Base-by-base conservation (phyloP, 495 filamentous ascomycete species). In the Penicillium taxi region DNA sequence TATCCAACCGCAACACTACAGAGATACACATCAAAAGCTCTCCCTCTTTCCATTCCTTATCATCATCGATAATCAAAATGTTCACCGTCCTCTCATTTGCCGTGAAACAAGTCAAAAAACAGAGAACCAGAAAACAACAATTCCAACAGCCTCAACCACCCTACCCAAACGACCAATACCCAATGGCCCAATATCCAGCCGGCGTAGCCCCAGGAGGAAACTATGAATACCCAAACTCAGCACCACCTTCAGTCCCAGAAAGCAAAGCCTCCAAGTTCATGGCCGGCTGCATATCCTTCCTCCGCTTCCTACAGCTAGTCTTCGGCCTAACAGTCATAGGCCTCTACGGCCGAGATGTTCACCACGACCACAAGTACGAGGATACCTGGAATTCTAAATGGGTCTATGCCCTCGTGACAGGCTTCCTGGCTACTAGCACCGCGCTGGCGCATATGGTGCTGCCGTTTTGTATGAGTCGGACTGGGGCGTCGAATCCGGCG, bases 331-430 rank as follows among this genome's bases (percentile, higher is more conserved):
- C 79, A 0, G 83, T 91, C 39, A 74, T 78, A 42, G 86, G 79
- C 4, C 77, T 95, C 22, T 95, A 95, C 55, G 83, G 80, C 37
- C 53, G 66, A 22, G 82, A 91, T 50, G 63, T 93, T 7, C 59
- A 74, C 38, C 55, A 70, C 30, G 77, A 82, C 6, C 58, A 60
- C n/a, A 56, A 75, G 23, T 53, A 65, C 6, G 48, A 65, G 39
- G 48, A 64, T 18, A 61, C 73, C 38, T 54, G 61, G 3, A 70
- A 85, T 52, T 59, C 72, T 2, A 81, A 80, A 70, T 93, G 85
- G 84, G 67, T 82, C 18, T 95, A 80, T 55, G 88, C 86, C 0
- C 72, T 77, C 32, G 70, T 83, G 1, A 69, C 77, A 5, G 83
- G 64, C 12, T 70, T 64, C 11, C 59, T 91, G 18, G 71, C 69